Base-by-base conservation (phyloP, 176 grass and related monocot species). In the Metroxylon sagu region DNA sequence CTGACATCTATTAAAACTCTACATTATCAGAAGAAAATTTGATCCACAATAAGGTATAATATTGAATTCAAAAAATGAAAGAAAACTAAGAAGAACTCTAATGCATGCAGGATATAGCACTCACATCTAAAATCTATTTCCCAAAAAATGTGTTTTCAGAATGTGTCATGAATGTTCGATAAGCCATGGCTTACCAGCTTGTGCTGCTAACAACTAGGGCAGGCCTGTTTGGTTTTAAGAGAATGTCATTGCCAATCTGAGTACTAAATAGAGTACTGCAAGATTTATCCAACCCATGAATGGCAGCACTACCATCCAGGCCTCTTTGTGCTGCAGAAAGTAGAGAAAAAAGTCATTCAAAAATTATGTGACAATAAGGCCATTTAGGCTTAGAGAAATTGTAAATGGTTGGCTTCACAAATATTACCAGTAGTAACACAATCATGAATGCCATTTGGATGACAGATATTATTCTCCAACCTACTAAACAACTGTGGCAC, bases 131-230 rank as follows among this genome's bases (percentile, higher is more conserved):
- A 39, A 39, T 39, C 7, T 39, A 39, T 39, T 39, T 39, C 12
- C 35, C 12, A 39, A 8, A 39, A 39, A 39, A 39, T 39, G 12
- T 39, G 3, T 10, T 39, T 39, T 39, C 8, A 39, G 7, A 57
- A 21, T 54, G 29, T 16, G 49, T 21, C 1, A 49, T 59, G 26
- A 61, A 31, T 21, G 1, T 57, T 54, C 19, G 30, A 14, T 23
- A 7, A 31, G 4, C 55, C 25, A 27, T 60, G 59, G 19, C 84
- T 66, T 23, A 98, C 94, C 88, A 98, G 52, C 94, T 98, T 74
- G 94, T 93, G 73, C 94, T 93, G 76, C 94, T 98, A 54, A 98
- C 88, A 59, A 98, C 62, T 76, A 98, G 69, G 67, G 84, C 88
- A 0, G 88, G 93, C 25, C 84, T 82, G 57, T 79, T 92, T 74